Evolutionary conservation across 768 basidiomycete genomes (phyloP), one percentile per base, ranked within the genome.

Genomic region (Naganishia onofrii): DNA sequence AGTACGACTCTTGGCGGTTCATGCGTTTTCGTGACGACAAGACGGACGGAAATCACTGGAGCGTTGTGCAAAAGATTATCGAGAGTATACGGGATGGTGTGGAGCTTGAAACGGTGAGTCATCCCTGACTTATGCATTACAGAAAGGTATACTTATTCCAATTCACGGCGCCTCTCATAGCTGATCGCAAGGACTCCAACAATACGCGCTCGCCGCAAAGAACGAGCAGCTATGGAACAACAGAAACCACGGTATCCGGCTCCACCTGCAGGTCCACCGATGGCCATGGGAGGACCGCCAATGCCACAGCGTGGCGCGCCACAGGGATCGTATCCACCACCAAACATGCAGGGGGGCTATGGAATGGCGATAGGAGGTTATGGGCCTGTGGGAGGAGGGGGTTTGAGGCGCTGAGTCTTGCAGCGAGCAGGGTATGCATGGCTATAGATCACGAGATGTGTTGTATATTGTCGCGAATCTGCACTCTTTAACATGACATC

Each of bases 11-110:
- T 23, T 98, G 94, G 93, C 87, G 87, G 69, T 88, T 93, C 86
- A 88, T 98, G 87, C 87, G 96, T 55, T 94, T 95, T 79, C 82
- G 96, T 75, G 88, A 95, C 75, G 96, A 99, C 81, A 99, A 99
- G 80, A 89, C 87, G 3, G 82, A 94, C 72, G 96, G 93, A 19
- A 99, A 99, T 80, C 92, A 91, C 80, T 86, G 85, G 70, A 85
- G 82, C 34, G 87, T 93, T 67, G 92, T 97, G 56, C 87, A 91
- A 68, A 91, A 89, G 73, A 92, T 99, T 75, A 87, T 98, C 65
- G 85, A 88, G 74, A 94, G 89, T 74, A 98, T 99, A 72, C 86
- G 87, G 53, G 95, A 98, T 79, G 96, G 96, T 12, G 92, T 98
- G 46, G 92, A 73, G 69, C 54, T 46, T 57, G 60, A 36, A 65